Evolutionary conservation across 768 basidiomycete genomes (phyloP).

Genomic region (Suillus tomentosus): DNA sequence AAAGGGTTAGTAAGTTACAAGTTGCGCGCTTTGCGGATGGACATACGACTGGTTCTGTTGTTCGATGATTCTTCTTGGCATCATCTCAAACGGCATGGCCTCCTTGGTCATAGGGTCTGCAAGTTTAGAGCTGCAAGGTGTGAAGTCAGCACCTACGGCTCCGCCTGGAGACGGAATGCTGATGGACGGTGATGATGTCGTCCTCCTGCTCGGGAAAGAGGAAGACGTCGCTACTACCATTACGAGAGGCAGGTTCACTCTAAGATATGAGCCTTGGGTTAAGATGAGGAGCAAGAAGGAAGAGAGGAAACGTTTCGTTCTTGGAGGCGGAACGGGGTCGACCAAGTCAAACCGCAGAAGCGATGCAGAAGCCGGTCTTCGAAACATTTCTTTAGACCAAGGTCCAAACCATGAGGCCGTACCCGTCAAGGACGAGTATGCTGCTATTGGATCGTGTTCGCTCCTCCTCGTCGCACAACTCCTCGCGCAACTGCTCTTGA

Average conservation of each 20-base stretch:
- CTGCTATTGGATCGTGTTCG: conserved; percentile 29
- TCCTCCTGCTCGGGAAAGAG: conserved; percentile 21
- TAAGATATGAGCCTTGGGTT: conserved; percentile 21
- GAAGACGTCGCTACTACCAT: conserved; percentile 14
- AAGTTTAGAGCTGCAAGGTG: conserved; percentile 1
- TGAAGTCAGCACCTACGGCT: conserved; percentile 23
- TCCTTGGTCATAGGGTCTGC: conserved; percentile 20
- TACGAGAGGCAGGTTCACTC: conserved; percentile 22
- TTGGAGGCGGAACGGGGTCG: neutral
- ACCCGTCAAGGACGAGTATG: conserved; percentile 15
- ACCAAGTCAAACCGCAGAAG: conserved; percentile 9
- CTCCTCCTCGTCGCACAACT: conserved; percentile 35
- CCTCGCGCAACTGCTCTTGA: conserved; percentile 35
- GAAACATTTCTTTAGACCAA: neutral
- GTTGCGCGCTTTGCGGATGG: conserved; percentile 17
- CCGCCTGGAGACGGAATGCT: conserved; percentile 34
- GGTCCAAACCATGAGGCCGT: neutral
- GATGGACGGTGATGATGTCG: conserved; percentile 11
- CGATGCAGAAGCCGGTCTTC: neutral
- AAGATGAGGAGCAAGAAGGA: neutral
- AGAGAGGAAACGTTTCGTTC: neutral
- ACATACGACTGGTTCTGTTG: conserved; percentile 24
- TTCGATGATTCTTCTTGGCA: conserved; percentile 22
- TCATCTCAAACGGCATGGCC: conserved; percentile 23
- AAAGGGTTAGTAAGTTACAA: neutral